Evolutionary conservation across 495 filamentous ascomycete genomes (phyloP), one percentile per base, ranked within the genome.

Genomic region (Opeltia flavorubescens): DNA sequence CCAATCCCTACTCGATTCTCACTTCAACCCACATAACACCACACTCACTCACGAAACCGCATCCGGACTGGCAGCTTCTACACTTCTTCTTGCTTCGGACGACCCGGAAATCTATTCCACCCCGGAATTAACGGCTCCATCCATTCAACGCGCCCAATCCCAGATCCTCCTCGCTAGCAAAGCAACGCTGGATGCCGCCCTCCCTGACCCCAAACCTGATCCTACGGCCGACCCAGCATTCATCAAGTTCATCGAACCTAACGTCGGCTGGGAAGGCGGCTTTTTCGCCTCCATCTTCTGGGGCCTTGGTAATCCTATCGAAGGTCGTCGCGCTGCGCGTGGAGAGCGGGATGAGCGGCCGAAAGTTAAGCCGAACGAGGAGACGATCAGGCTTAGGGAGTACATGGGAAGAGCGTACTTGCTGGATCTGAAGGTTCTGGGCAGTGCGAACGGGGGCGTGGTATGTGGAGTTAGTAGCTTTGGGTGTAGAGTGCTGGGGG

Each of bases 271-370:
- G 81, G 81, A 84, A 55, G 81, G 81, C 27, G 81, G 81, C 6
- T 86, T 86, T 62, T 85, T 77, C 59, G 64, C 67, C 20, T 67
- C 70, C 50, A 75, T 84, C 61, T 85, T 86, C 58, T 82, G 76
- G 73, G 71, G 71, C 35, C 61, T 85, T 1, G 81, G 80, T 11
- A 23, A 57, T 59, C 18, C 52, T 62, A 13, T 55, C 52, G 44
- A 38, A 53, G 44, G 59, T 51, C 50, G 63, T 61, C 47, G 46
- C 9, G 40, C 36, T n/a, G 46, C 46, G 2, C 23, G 34, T 8
- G 46, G 34, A 44, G 13, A 18, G n/a, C 15, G 29, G 50, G 29
- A 17, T 53, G 56, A 24, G 48, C 48, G 44, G 41, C 49, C 17
- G 31, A 33, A n/a, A 18, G 13, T 9, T 8, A 18, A n/a, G 38